Percentiles rank a stretch among this genome's conserved stretches.
These are phyloP conservation scores for Coemansia sp. DNA, from an alignment of 192 early-diverging fungal genomes.

Conservation along the genomic window DNA sequence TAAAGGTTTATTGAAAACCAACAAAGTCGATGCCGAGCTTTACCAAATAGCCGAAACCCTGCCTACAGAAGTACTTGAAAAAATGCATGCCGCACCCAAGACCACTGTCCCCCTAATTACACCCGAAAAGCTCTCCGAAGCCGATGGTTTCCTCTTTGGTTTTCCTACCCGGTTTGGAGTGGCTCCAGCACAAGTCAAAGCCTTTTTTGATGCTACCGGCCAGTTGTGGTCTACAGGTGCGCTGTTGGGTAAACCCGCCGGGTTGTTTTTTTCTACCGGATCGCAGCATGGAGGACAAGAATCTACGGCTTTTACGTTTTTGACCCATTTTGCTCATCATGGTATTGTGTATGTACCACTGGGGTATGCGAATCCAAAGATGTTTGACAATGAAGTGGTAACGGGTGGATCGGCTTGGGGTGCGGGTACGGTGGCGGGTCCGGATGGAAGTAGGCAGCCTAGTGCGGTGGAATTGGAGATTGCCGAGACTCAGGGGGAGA, in stretches of 20 bases:
- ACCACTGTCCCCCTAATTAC: slow-evolving; percentile 56
- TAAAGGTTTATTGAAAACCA: slow-evolving; percentile 58
- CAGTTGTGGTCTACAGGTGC: slow-evolving; percentile 22
- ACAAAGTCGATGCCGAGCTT: slow-evolving; percentile 51
- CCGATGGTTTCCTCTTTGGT: slow-evolving; percentile 43
- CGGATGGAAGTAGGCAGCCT: slow-evolving; percentile 26
- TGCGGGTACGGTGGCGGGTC: slow-evolving; percentile 22
- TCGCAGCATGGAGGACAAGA: slow-evolving; percentile 62
- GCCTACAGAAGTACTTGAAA: slow-evolving; percentile 56
- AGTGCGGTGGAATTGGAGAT: slow-evolving; percentile 25
- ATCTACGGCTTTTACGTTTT: slow-evolving; percentile 51
- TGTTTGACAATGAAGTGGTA: slow-evolving; percentile 20
- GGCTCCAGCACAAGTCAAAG: slow-evolving; percentile 31
- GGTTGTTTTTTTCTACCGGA: slow-evolving; percentile 49
- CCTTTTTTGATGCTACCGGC: slow-evolving; percentile 32
- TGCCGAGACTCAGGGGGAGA: slow-evolving; percentile 35
- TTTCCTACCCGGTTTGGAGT: slow-evolving; percentile 38
- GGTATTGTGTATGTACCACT: slow-evolving; percentile 60
- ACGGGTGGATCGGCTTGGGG: slow-evolving; percentile 32
- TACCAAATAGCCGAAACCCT: slow-evolving; percentile 63
- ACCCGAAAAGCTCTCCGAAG: slow-evolving; percentile 54
- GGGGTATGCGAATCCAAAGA: slow-evolving; percentile 32
- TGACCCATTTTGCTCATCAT: slow-evolving; percentile 58
- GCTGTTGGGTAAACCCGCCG: slow-evolving; percentile 23
- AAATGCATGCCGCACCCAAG: slow-evolving; percentile 61